These are phyloP conservation scores for Cystofilobasidium macerans DNA, from an alignment of 768 basidiomycete genomes.

Conservation along the genomic window DNA sequence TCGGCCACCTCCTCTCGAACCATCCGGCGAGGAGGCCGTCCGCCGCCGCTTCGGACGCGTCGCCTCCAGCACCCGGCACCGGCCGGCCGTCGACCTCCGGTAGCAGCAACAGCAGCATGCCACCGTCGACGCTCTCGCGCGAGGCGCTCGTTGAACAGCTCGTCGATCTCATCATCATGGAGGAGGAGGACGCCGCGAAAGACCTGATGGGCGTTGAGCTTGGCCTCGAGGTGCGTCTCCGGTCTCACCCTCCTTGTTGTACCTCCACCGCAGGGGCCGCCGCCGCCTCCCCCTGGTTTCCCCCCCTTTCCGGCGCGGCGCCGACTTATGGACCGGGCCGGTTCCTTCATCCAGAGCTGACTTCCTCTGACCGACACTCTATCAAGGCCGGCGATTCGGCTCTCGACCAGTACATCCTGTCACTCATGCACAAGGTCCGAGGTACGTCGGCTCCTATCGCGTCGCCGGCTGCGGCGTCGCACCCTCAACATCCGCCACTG, in stretches of 20 bases:
- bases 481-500: conserved; percentile 26
- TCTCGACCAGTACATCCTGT: conserved; percentile 76
- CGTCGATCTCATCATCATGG: conserved; percentile 59
- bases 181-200: conserved; percentile 66
- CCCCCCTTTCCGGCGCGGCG: conserved; percentile 19
- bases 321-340: too few relatives aligned
- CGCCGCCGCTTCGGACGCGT: neutral
- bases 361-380: neutral
- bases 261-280: neutral
- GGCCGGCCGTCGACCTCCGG: neutral
- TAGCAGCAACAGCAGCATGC: neutral
- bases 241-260: conserved; percentile 39
- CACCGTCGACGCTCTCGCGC: conserved; percentile 30
- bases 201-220: conserved; percentile 41
- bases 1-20: neutral
- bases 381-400: conserved; percentile 6
- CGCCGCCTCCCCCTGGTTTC: conserved; percentile 35
- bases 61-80: neutral
- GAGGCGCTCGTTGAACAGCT: conserved; percentile 59
- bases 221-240: conserved; percentile 44
- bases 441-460: conserved; percentile 56
- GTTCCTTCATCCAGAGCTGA: too few relatives aligned
- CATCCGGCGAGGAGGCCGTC: neutral
- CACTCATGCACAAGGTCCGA: conserved; percentile 89
- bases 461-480: conserved; percentile 52